Conservation (phyloP, 2,329 filamentous ascomycete genomes). For the Sporothrix protearum region DNA sequence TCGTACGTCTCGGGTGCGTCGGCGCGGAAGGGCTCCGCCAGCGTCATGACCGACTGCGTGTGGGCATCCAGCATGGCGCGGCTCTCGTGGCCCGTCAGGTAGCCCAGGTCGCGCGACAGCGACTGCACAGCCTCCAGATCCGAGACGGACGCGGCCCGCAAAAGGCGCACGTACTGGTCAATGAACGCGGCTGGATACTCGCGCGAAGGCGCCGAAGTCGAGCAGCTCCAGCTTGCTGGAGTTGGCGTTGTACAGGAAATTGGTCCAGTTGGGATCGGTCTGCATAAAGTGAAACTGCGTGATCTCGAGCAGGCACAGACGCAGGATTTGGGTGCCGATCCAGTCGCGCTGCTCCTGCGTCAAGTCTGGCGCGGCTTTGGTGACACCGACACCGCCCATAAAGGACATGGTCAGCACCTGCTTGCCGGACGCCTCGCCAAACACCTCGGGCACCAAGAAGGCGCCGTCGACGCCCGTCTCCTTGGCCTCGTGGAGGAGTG, state of each 20-base stretch:
- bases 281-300: slow-evolving; percentile 97
- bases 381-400: slow-evolving; percentile 82
- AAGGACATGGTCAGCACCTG: slow-evolving; percentile 74
- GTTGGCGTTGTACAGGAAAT: slow-evolving; percentile 82
- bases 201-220: slow-evolving; percentile 90
- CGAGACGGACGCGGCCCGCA: slow-evolving; percentile 71
- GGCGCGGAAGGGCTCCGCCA: slow-evolving; percentile 84
- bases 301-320: slow-evolving; percentile 88
- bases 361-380: slow-evolving; percentile 65
- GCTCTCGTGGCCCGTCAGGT: slow-evolving; percentile 87
- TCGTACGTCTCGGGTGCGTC: slow-evolving; percentile 81
- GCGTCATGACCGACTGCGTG: slow-evolving; percentile 77
- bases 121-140: slow-evolving; percentile 62
- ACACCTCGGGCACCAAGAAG: slow-evolving; percentile 66
- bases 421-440: slow-evolving; percentile 29
- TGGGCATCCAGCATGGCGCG: slow-evolving; percentile 85
- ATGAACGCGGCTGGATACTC: slow-evolving; percentile 82
- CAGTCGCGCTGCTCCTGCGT: slow-evolving; percentile 84
- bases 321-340: slow-evolving; percentile 91
- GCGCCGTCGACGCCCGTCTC: slow-evolving; percentile 40
- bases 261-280: slow-evolving; percentile 99
- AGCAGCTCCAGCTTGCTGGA: slow-evolving; percentile 78
- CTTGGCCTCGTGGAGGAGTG: slow-evolving; percentile 58
- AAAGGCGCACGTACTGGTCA: slow-evolving; percentile 70
- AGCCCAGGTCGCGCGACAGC: slow-evolving; percentile 75